A percentile compares a stretch with the other conserved stretches of the same genome.
phyloP scores from a whole-genome alignment of 2,329 filamentous ascomycete species.

The Aspergillus chevalieri region DNA sequence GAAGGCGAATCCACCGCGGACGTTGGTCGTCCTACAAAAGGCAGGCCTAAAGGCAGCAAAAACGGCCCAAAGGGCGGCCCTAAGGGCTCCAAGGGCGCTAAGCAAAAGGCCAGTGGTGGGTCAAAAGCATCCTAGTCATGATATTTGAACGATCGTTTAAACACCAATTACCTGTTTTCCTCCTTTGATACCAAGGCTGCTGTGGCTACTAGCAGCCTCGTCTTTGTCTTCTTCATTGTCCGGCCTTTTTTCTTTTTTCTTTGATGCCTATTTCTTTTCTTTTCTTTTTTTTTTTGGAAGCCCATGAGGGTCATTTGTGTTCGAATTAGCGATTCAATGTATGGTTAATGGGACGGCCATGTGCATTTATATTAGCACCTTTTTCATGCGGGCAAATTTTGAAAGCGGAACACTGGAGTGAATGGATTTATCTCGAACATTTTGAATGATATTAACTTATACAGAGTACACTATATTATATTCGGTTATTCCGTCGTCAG shows the following conservation, averaged over 20 bases:
- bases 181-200: background rate
- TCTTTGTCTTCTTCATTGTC: background rate
- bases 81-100: slow-evolving; percentile 15
- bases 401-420: background rate
- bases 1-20: slow-evolving; percentile 16
- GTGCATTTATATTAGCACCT: background rate
- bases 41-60: slow-evolving; percentile 19
- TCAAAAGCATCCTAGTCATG: slow-evolving; percentile 6
- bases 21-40: slow-evolving; percentile 17
- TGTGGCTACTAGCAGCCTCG: background rate
- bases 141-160: background rate
- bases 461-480: background rate
- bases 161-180: background rate
- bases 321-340: slow-evolving; percentile 1
- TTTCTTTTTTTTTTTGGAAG: slow-evolving; percentile 1
- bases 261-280: background rate
- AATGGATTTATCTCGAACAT: background rate
- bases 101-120: slow-evolving; percentile 21
- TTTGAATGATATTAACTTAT: slow-evolving; percentile 2
- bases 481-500: background rate
- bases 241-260: background rate
- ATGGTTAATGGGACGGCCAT: background rate
- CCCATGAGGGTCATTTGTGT: background rate
- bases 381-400: slow-evolving; percentile 1
- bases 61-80: slow-evolving; percentile 14